These are phyloP conservation scores for Oryza officinalis DNA, from an alignment of 176 grass and related monocot genomes.

Conservation along the genomic window DNA sequence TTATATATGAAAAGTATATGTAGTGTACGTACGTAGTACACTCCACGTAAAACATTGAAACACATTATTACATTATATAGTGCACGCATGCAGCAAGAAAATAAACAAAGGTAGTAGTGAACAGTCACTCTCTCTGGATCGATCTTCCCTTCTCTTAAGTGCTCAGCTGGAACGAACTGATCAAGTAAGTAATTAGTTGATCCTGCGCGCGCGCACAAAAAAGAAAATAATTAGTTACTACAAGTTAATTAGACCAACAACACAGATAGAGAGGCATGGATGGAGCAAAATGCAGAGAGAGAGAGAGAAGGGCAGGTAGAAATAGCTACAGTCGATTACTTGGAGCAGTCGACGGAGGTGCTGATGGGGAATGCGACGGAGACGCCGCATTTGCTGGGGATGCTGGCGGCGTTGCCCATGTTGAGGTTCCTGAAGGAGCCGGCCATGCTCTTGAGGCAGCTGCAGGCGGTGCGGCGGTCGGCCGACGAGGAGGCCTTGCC, in stretches of 20 bases:
- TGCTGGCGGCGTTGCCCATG: conserved; percentile 28
- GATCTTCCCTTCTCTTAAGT: too few relatives aligned
- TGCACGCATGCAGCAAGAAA: not conserved
- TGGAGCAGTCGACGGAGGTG: conserved; percentile 30
- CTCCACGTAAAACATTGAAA: not conserved
- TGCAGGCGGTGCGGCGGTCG: conserved; percentile 27
- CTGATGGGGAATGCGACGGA: conserved; percentile 34
- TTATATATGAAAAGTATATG: too few relatives aligned
- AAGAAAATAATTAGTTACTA: not conserved
- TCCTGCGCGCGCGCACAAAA: not conserved
- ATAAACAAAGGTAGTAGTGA: not conserved
- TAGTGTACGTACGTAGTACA: not conserved
- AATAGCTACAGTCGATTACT: not conserved
- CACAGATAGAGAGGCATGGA: too few relatives aligned
- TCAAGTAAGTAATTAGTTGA: not conserved
- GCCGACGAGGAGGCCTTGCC: conserved; percentile 23
- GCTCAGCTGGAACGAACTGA: not conserved
- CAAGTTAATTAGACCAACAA: too few relatives aligned
- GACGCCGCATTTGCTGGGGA: conserved; percentile 38
- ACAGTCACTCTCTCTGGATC: not conserved
- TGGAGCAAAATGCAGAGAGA: too few relatives aligned
- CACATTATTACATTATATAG: not conserved
- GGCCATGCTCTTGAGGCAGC: conserved; percentile 27
- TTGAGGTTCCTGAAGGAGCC: not conserved
- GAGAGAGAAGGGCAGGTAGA: too few relatives aligned